Base-by-base conservation (phyloP, 345 rosid species). In the Arabis hirsuta region DNA sequence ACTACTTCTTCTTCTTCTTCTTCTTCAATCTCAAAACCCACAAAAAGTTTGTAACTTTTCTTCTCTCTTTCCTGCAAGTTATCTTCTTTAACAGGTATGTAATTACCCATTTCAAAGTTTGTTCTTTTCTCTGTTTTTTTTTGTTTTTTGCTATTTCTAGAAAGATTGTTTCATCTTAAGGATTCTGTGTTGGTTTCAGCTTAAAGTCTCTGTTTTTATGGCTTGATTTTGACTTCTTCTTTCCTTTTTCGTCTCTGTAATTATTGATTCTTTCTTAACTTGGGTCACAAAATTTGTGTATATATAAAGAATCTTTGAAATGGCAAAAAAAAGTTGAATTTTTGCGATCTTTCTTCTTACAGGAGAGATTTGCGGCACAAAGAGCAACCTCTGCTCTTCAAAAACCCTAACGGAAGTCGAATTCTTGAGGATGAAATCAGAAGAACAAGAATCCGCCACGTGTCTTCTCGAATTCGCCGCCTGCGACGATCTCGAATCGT, bases 391-490 rank as follows among this genome's bases (percentile, higher is more conserved):
- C 46, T 55, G 69, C 79, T 62, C 78, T 26, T 73, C 86, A 57
- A 71, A 74, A 34, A 45, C 72, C 53, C 52, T 43, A 74, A 81
- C 90, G 83, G 95, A 88, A 67, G 79, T 72, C 32, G 82, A 83
- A 58, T 69, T 71, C 38, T 45, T 39, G 54, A 74, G 50, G 39
- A 73, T 27, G 60, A 84, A 82, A 39, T 80, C 73, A 43, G 79
- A 59, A 53, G 64, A 29, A 29, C 32, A 29, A 29, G 32, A 34
- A 34, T 34, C 38, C 9, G 63, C 71, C 70, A 82, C 89, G 32
- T 46, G 86, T 81, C 84, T 94, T 73, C 97, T 94, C 3, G 98
- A 94, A 66, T 82, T 89, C 22, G 81, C 95, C 0, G 97, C 96
- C 14, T 85, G 82, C 4, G 87, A 88, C 62, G 82, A 91, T 72